These are phyloP conservation scores for Calamus simplicifolius DNA, from an alignment of 176 grass and related monocot species.

Conservation along the genomic window DNA sequence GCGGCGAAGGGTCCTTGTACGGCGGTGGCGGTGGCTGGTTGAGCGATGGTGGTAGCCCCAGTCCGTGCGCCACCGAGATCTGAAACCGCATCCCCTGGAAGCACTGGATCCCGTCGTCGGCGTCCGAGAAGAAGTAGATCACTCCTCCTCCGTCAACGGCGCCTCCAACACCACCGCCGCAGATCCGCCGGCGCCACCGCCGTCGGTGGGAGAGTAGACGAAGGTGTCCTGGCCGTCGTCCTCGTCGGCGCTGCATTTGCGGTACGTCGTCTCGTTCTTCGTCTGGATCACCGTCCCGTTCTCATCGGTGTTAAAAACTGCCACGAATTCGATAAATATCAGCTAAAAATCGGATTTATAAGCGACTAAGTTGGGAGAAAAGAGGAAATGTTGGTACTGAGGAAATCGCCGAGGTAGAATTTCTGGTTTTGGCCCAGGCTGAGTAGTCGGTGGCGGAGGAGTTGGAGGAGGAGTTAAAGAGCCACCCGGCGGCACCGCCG, in stretches of 20 bases:
- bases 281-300: constrained; percentile 57
- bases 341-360: background rate
- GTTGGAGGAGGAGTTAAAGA: constrained; percentile 52
- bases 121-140: constrained; percentile 76
- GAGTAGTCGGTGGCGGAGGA: constrained; percentile 57
- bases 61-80: constrained; percentile 39
- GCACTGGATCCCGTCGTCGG: constrained; percentile 48
- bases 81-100: constrained; percentile 59
- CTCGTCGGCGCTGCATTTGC: constrained; percentile 34
- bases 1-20: constrained; percentile 1
- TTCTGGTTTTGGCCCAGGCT: constrained; percentile 48
- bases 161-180: constrained; percentile 15
- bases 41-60: constrained; percentile 35
- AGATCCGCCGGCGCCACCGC: constrained; percentile 1
- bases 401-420: constrained; percentile 76
- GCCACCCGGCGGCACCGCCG: constrained; percentile 50
- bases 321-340: background rate
- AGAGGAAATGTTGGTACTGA: constrained; percentile 30
- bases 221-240: constrained; percentile 23
- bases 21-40: constrained; percentile 17
- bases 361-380: background rate
- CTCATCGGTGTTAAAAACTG: constrained; percentile 81
- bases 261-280: constrained; percentile 44
- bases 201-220: constrained; percentile 28
- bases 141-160: constrained; percentile 26